Evolutionary conservation across 169 alveolate genomes (phyloP), one percentile per base, ranked within the genome.

Genomic region (Eimeria falciformis): DNA sequence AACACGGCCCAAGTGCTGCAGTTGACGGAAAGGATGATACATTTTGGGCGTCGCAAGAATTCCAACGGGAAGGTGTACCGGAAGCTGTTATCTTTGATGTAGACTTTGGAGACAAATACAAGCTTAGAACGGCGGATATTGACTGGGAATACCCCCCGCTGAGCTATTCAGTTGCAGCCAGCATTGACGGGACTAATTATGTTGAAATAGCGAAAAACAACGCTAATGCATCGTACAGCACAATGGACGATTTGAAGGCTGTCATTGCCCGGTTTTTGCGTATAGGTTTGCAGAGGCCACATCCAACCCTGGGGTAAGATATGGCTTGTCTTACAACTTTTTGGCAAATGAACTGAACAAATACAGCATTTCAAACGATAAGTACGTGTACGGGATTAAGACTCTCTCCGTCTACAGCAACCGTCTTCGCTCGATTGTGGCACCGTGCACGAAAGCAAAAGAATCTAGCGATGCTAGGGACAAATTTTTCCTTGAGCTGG

Each of bases 101-200:
- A 23, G 95, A 96, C 95, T 90, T 96, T 87, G 97, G 96, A n/a
- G 96, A 95, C 56, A 75, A 65, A 46, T 96, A 95, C 92, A 96
- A 96, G 92, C 92, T 96, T 37, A 92, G 92, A 58, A 94, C 92
- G 2, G 53, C 95, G 2, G 95, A 95, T 37, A 96, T 97, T 40
- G 97, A 95, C 40, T 97, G 98, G 98, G 97, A 95, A 78, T 95
- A 88, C 56, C 98, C 98, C 2, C 97, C 98, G 21, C 94, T 97
- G 47, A 93, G 96, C 40, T 97, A 95, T 87, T 75, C 97, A 25
- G 92, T 97, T 25, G 73, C 81, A 50, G 88, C 90, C 40, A 95
- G 96, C 81, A 82, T 29, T 4, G 97, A 95, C 83, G 98, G 97
- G 45, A 86, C 75, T 18, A n/a, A 66, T n/a, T 91, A 45, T 94